Conservation (phyloP, 2,329 filamentous ascomycete genomes). For the Hawksworthiomyces lignivorus region DNA sequence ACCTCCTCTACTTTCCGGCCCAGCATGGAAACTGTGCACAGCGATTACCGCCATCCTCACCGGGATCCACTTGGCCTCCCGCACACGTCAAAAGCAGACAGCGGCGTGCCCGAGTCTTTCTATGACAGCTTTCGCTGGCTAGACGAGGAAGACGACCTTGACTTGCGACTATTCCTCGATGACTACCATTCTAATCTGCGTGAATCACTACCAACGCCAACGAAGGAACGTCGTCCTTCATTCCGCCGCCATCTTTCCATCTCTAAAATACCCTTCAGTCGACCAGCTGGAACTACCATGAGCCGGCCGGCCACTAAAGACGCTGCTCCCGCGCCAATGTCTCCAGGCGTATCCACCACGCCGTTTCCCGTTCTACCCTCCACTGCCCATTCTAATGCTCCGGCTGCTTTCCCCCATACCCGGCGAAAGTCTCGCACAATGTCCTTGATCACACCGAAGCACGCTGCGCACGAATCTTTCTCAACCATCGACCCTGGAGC, state of each 20-base stretch:
- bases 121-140: slow-evolving; percentile 67
- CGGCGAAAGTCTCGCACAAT: slow-evolving; percentile 48
- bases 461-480: slow-evolving; percentile 34
- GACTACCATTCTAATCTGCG: slow-evolving; percentile 61
- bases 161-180: slow-evolving; percentile 58
- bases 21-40: slow-evolving; percentile 12
- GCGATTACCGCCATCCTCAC: slow-evolving; percentile 3
- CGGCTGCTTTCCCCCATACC: slow-evolving; percentile 23
- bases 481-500: slow-evolving; percentile 61
- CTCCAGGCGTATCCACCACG: slow-evolving; percentile 14
- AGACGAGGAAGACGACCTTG: slow-evolving; percentile 64
- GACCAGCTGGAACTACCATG: slow-evolving; percentile 27
- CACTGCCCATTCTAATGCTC: slow-evolving; percentile 18
- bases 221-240: slow-evolving; percentile 45
- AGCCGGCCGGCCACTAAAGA: slow-evolving; percentile 41
- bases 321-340: slow-evolving; percentile 10
- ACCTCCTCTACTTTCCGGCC: slow-evolving; percentile 5
- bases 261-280: slow-evolving; percentile 55
- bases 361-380: slow-evolving; percentile 12
- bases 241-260: slow-evolving; percentile 68
- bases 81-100: background rate
- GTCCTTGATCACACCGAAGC: slow-evolving; percentile 44
- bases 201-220: slow-evolving; percentile 34
- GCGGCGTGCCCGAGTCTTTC: slow-evolving; percentile 42
- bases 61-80: slow-evolving; percentile 6